phyloP scores from a whole-genome alignment of 805 yeast genomes.

The Komagataella kurtzmanii region DNA sequence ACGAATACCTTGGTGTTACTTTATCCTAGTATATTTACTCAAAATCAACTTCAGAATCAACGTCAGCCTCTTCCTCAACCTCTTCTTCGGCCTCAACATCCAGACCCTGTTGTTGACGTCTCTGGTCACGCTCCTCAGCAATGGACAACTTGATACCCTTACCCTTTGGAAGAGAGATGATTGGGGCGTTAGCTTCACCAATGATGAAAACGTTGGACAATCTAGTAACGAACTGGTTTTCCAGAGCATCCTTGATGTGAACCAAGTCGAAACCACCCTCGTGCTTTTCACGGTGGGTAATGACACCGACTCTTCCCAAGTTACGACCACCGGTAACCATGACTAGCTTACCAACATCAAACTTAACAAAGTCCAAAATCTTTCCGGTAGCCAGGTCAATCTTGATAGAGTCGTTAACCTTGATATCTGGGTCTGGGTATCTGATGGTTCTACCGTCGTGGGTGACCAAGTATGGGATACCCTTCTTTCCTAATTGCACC shows the following conservation, averaged over 20 bases:
- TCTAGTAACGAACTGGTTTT: slow-evolving; percentile 93
- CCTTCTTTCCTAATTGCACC: slow-evolving; percentile 97
- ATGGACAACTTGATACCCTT: slow-evolving; percentile 95
- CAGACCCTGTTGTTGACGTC: slow-evolving; percentile 71
- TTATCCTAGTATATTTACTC: neutral
- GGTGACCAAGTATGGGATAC: slow-evolving; percentile 96
- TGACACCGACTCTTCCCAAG: slow-evolving; percentile 96
- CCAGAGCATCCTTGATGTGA: slow-evolving; percentile 90
- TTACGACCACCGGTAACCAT: slow-evolving; percentile 97
- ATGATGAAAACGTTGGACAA: slow-evolving; percentile 84
- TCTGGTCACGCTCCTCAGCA: slow-evolving; percentile 97
- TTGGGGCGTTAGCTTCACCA: slow-evolving; percentile 93
- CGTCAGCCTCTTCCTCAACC: neutral
- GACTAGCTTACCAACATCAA: slow-evolving; percentile 84
- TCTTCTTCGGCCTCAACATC: slow-evolving; percentile 8
- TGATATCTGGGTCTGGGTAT: slow-evolving; percentile 97
- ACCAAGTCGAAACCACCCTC: slow-evolving; percentile 97
- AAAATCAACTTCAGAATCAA: neutral
- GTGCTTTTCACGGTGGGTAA: slow-evolving; percentile 93
- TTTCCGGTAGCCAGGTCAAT: slow-evolving; percentile 93
- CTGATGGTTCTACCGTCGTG: slow-evolving; percentile 99
- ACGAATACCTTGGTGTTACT: neutral
- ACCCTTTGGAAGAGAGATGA: slow-evolving; percentile 95
- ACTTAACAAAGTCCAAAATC: slow-evolving; percentile 77
- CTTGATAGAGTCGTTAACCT: slow-evolving; percentile 96